These are phyloP conservation scores for Sporobolomyces pararoseus DNA, from an alignment of 768 basidiomycete genomes.

Conservation along the genomic window DNA sequence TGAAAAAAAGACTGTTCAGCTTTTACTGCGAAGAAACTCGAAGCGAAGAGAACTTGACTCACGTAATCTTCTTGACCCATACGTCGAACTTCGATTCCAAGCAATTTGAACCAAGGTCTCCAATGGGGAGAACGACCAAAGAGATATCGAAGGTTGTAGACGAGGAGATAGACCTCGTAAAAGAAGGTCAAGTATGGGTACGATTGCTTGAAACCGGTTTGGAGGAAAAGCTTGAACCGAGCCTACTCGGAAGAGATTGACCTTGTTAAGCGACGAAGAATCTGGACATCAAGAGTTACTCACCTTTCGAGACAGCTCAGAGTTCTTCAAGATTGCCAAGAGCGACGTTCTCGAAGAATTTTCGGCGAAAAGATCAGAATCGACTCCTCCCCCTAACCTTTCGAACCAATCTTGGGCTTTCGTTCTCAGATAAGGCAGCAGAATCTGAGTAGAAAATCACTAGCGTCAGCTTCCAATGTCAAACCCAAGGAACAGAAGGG, in stretches of 20 bases:
- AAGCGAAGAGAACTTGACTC: constrained; percentile 4
- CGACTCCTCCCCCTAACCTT: constrained; percentile 74
- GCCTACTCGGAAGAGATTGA: background rate
- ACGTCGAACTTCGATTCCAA: constrained; percentile 76
- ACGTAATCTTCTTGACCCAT: constrained; percentile 72
- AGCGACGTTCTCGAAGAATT: background rate
- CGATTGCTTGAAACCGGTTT: constrained; percentile 60
- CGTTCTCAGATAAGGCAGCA: constrained; percentile 80
- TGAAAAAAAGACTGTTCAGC: background rate
- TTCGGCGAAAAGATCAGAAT: constrained; percentile 46
- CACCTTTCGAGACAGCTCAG: background rate
- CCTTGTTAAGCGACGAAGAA: background rate
- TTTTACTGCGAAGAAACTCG: no score
- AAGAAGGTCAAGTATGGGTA: constrained; percentile 79
- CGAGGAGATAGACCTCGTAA: constrained; percentile 76
- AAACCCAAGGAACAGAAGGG: background rate
- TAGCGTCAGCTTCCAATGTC: background rate
- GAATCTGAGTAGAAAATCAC: constrained; percentile 58
- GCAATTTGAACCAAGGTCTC: constrained; percentile 84
- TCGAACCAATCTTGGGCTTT: constrained; percentile 90
- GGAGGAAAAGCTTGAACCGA: constrained; percentile 5
- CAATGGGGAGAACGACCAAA: constrained; percentile 82
- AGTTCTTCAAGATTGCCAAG: constrained; percentile 14
- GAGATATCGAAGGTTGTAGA: constrained; percentile 81
- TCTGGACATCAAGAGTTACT: background rate